Evolutionary conservation across 208 protist genomes (phyloP), one percentile per base, ranked within the genome.

Genomic region (Acanthamoeba lenticulata): DNA sequence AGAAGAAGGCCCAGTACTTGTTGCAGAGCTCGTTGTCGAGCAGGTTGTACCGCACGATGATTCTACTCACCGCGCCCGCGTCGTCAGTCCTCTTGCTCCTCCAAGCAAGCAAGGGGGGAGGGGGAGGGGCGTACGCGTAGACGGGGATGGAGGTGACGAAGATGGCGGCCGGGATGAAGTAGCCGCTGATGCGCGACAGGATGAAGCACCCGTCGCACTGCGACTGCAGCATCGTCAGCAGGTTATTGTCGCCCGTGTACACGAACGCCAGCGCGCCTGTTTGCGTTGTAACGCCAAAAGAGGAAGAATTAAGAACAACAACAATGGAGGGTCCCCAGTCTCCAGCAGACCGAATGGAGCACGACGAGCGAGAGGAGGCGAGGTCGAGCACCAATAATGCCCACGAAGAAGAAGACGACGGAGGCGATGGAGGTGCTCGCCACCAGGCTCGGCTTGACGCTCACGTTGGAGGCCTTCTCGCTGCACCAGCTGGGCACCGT

Each of bases 1-100:
- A 90, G 49, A 90, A 69, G 81, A 69, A 69, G 7, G 81, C 81
- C 81, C 81, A 90, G 52, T 69, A 90, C 52, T 90, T 90, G 81
- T 90, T 90, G 81, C 81, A 90, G 0, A 90, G 44, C 0, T 90
- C 9, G 81, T 90, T 90, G 36, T 90, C 81, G 81, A 90, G 62
- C 44, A 90, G 52, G 36, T 90, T 90, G 81, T 90, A 90, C 36
- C 81, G 44, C 27, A 90, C 81, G 40, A 90, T 90, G 81, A 90
- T 90, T 45, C 79, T 65, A 45, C 7, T 29, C 36, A 62, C 3
- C 5, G 65, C 65, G n/a, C n/a, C n/a, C n/a, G n/a, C n/a, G n/a
- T 38, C 65, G 29, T 36, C 29, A 77, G 32, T 17, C 65, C 21
- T 60, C 15, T 21, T 27, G 15, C 11, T 11, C 21, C 21, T 21